A percentile compares a stretch with the other conserved stretches of the same genome.
These are phyloP conservation scores for Fusarium burgessii DNA, from an alignment of 2,329 filamentous ascomycete species.

Conservation along the genomic window DNA sequence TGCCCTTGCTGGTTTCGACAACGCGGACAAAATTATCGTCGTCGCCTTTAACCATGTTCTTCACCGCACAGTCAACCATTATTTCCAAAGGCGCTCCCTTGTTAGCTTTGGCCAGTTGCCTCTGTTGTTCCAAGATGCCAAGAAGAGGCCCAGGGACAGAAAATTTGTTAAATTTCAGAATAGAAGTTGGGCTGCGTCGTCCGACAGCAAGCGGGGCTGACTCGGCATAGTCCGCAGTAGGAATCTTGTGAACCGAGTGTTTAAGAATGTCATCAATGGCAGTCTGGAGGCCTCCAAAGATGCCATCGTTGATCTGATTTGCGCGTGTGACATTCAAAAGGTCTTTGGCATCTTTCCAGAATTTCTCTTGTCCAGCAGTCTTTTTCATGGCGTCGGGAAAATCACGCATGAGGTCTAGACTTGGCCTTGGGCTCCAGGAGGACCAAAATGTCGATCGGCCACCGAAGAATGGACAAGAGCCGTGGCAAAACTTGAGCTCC, in stretches of 20 bases:
- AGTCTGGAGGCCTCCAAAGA: background rate
- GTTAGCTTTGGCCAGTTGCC: background rate
- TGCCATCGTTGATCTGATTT: background rate
- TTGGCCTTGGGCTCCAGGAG: background rate
- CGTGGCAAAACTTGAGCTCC: background rate
- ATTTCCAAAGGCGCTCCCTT: background rate
- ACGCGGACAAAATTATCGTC: background rate
- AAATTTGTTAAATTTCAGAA: background rate
- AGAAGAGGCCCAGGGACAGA: constrained; percentile 1
- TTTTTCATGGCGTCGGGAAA: background rate
- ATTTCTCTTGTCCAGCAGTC: background rate
- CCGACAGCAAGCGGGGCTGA: constrained; percentile 1
- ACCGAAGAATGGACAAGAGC: background rate
- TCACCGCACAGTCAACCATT: background rate
- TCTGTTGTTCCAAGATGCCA: background rate
- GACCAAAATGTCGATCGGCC: background rate
- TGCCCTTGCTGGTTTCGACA: background rate
- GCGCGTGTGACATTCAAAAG: constrained; percentile 1
- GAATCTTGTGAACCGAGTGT: background rate
- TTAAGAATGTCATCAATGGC: background rate
- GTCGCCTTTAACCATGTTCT: background rate
- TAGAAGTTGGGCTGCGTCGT: background rate
- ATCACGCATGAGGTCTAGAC: background rate
- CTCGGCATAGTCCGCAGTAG: background rate
- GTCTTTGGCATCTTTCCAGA: background rate